Evolutionary conservation across 1,139 yeast genomes (phyloP), one percentile per base, ranked within the genome.

Genomic region (Geotrichum aggregatum): DNA sequence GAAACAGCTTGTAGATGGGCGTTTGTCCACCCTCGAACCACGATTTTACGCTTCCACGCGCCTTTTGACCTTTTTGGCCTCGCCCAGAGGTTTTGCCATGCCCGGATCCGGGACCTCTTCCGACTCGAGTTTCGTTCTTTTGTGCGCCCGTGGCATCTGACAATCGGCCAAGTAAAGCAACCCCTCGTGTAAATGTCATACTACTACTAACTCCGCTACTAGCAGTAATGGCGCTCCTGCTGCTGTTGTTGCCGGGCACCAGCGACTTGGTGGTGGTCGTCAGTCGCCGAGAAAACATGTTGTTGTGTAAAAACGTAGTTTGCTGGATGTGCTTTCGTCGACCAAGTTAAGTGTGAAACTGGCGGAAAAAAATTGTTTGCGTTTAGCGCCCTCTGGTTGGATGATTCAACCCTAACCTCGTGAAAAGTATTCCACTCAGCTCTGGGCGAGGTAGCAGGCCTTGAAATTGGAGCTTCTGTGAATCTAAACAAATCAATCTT

Each of bases 1-100:
- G 98, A 69, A 89, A 88, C 56, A 89, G 73, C 68, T 86, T 86
- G 66, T 82, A 86, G 63, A 84, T 84, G 22, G 98, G 98, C 0
- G 98, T 92, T 69, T 92, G 99, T 66, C 98, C 98, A 79, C 99
- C 99, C 75, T 92, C 98, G 68, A 91, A 87, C 92, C 95, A 88
- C 58, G 85, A 80, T 55, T 91, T 92, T 21, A 91, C 94, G 50
- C 83, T 80, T 35, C 92, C 87, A 71, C 98, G 81, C 13, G 98
- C 97, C 72, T 91, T 91, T 69, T 92, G 98, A 80, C 99, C 99
- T 72, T 91, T 94, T 66, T 88, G 96, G 75, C 99, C 99, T 68
- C 98, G 80, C 48, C 96, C 96, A 2, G 98, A 82, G 1, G 98
- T 92, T 71, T 91, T 89, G 73, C 99, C 77, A 49, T 70, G 62